Conservation (phyloP, 2,329 filamentous ascomycete genomes). For the Fusarium pseudocircinatum region DNA sequence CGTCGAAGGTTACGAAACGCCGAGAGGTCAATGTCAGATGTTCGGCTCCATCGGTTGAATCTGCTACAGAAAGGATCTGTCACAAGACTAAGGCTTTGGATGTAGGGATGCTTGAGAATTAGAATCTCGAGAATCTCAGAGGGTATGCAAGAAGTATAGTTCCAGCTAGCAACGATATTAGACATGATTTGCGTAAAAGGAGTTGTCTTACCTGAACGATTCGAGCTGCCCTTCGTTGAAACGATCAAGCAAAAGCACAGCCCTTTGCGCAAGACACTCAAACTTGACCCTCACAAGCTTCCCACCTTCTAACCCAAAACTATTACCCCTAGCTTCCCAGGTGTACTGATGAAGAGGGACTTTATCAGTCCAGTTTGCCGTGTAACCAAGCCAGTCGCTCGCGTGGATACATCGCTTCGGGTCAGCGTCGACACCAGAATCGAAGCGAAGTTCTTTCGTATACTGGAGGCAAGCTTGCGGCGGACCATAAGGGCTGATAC, state of each 20-base stretch:
- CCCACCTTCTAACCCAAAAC: not conserved
- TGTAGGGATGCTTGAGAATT: not conserved
- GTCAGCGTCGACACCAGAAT: not conserved
- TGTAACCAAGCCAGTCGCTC: not conserved
- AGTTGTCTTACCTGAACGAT: not conserved
- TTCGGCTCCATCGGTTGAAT: constrained; percentile 6
- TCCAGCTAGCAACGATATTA: not conserved
- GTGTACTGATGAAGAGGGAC: not conserved
- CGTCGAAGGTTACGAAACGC: not conserved
- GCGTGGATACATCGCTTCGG: not conserved
- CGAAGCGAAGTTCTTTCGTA: not conserved
- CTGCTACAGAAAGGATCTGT: not conserved
- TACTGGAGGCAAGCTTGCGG: not conserved
- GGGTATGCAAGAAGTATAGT: not conserved
- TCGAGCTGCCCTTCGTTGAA: not conserved
- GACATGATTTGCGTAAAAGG: accelerated
- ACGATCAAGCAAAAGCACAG: not conserved
- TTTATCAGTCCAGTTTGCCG: not conserved
- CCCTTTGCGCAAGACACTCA: constrained; percentile 5
- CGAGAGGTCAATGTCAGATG: not conserved
- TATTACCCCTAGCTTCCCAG: not conserved
- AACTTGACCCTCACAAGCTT: not conserved
- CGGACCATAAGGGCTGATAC: accelerated
- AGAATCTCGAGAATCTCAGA: not conserved
- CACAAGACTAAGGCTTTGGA: not conserved